Evolutionary conservation across 2,329 filamentous ascomycete genomes (phyloP), one percentile per base, ranked within the genome.

Genomic region (Fonsecaea erecta): DNA sequence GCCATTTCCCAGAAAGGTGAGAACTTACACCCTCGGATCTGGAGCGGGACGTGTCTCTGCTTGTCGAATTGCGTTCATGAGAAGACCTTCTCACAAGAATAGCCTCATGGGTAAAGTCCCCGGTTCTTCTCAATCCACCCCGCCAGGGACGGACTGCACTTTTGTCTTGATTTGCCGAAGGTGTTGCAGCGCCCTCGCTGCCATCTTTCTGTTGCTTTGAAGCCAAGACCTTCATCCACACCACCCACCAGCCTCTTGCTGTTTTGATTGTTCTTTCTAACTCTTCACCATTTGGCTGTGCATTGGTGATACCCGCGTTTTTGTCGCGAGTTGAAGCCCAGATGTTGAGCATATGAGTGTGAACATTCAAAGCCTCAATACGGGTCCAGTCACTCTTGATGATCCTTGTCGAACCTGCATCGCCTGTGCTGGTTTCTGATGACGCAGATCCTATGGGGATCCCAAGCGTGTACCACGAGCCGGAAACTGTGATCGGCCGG

Each of bases 181-280:
- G 65, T 16, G 62, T 55, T 51, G 46, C 24, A 24, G 30, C 5
- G n/a, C 34, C 37, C 37, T 52, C 52, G 16, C 28, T 40, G 30
- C 24, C 16, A 18, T 34, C 43, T 14, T 14, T 32, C n/a, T 11
- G 28, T 16, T 21, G 53, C 37, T 40, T 57, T 51, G 12, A 64
- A 34, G 1, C 74, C 71, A 16, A 26, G 16, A 66, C 61, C 8
- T 85, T 81, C 75, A 88, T 83, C 86, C 87, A 89, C 24, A 88
- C 83, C 1, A 89, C 81, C 87, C 87, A 89, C 86, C 86, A 89
- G 6, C 85, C 85, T n/a, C 86, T 81, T 51, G 77, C 82, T 0
- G 86, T 88, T 75, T 88, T 89, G 74, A 83, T 84, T 0, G 84
- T 88, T 34, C 85, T 80, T 71, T 89, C 87, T 6, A 85, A 77